These are phyloP conservation scores for Cymbopogon flexuosus DNA, from an alignment of 202 grass and related monocot genomes.

Conservation along the genomic window DNA sequence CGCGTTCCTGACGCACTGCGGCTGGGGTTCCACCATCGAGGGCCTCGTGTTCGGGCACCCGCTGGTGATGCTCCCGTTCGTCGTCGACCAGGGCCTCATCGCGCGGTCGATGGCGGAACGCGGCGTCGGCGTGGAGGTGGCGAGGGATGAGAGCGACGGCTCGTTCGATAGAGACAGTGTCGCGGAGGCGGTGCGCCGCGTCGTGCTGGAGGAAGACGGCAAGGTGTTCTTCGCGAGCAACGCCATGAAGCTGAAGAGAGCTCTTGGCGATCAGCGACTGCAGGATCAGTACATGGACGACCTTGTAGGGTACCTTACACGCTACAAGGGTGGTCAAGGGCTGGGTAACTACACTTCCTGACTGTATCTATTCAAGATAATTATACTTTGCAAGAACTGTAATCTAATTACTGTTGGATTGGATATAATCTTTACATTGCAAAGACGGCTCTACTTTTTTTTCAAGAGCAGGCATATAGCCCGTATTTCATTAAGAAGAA, in stretches of 20 bases:
- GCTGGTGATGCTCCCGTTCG: constrained; percentile 36
- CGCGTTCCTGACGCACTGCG: constrained; percentile 53
- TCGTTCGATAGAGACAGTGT: constrained; percentile 20
- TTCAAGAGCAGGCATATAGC: too few species aligned
- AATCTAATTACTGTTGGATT: too few species aligned
- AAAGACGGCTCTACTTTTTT: too few species aligned
- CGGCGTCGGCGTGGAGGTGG: constrained; percentile 30
- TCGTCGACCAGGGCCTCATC: constrained; percentile 28
- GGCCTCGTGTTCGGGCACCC: constrained; percentile 32
- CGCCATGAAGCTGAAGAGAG: not conserved
- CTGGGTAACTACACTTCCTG: too few species aligned
- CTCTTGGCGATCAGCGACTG: constrained; percentile 5
- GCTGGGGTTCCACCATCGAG: constrained; percentile 50
- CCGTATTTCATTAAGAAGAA: too few species aligned
- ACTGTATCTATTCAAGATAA: not conserved
- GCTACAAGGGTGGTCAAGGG: not conserved
- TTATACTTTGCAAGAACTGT: not conserved
- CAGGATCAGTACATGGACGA: constrained; percentile 46
- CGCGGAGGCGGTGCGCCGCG: constrained; percentile 3
- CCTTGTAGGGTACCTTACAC: constrained; percentile 20
- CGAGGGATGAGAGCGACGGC: constrained; percentile 28
- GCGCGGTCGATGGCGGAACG: constrained; percentile 21
- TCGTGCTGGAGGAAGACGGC: constrained; percentile 41
- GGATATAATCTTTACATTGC: too few species aligned
- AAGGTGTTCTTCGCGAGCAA: constrained; percentile 29